Evolutionary conservation across 1,284 basidiomycete species (phyloP), one percentile per base, ranked within the genome.

Genomic region (Cutaneotrichosporon sp.): DNA sequence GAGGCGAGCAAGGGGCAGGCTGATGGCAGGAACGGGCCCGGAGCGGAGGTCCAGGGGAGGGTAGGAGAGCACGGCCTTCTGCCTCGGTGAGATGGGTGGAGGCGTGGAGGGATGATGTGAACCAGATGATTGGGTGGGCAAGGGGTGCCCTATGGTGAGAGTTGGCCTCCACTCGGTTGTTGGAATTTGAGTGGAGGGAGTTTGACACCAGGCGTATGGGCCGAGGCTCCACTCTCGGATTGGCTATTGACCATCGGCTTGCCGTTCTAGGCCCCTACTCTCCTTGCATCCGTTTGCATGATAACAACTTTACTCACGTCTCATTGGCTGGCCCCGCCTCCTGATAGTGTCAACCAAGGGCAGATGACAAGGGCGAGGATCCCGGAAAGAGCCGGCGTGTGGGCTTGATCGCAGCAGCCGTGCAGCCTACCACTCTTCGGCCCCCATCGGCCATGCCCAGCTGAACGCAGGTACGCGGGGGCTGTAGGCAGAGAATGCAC

Each of bases 351-450:
- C n/a, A n/a, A n/a, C n/a, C n/a, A n/a, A n/a, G n/a, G n/a, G n/a
- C n/a, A n/a, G n/a, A n/a, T n/a, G n/a, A n/a, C n/a, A n/a, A n/a
- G n/a, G n/a, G n/a, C n/a, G n/a, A n/a, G n/a, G 24, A 16, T 8
- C n/a, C 51, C 51, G 51, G 51, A 53, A 53, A 38, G 22, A 53
- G 51, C 51, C 51, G 51, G 51, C 27, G n/a, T 18, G 8, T 8
- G 27, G 11, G 10, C n/a, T n/a, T n/a, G n/a, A n/a, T n/a, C n/a
- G n/a, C n/a, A n/a, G n/a, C n/a, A n/a, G n/a, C n/a, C n/a, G n/a
- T n/a, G n/a, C n/a, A n/a, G n/a, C n/a, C n/a, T n/a, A n/a, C n/a
- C n/a, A 13, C 6, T 7, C 14, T 24, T 53, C 51, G 51, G 51
- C 51, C 51, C 25, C 33, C n/a, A 53, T 53, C 51, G 51, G 51